Base-by-base conservation (phyloP, 2,329 filamentous ascomycete genomes). In the Fusarium falciforme region DNA sequence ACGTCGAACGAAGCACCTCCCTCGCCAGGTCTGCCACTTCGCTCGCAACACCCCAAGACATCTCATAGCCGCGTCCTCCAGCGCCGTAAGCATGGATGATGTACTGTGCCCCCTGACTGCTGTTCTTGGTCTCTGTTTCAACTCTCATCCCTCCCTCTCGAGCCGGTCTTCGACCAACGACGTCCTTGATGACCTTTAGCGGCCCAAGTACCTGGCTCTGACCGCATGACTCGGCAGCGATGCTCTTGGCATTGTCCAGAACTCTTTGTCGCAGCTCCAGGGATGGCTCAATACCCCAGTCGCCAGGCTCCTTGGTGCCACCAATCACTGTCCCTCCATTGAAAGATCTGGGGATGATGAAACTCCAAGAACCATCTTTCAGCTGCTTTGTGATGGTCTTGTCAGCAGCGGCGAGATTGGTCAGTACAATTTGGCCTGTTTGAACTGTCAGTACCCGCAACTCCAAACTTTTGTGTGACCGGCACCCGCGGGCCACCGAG, bases 301-400 rank as follows among this genome's bases (percentile, higher is more conserved):
- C 84, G 64, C 87, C 82, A 1, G 86, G 84, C 76, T 92, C 88
- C 78, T 92, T 92, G 11, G 90, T 93, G 0, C 91, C 91, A 6
- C 91, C 91, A 22, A 93, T 87, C 42, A 93, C 84, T 0, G 91
- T 93, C 4, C 91, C 91, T 4, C 91, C 91, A 36, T 88, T 84
- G 29, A 90, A 87, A 10, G 87, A 87, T 3, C 91, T 86, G 1
- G 91, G 90, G 7, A 93, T 89, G 54, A 87, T 86, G 71, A 93
- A 92, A 1, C 87, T 86, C 89, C 90, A 92, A 10, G 84, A 86
- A 0, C 91, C 91, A 77, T 93, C 90, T 1, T 85, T 84, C 75
- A 90, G 88, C 73, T 93, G 90, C 29, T 88, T 85, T 4, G 91
- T 93, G 22, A 93, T 84, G 0, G 82, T 83, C 36, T 79, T 80